Conservation (phyloP, 73 alveolate species). For the Loxodes magnus region DNA sequence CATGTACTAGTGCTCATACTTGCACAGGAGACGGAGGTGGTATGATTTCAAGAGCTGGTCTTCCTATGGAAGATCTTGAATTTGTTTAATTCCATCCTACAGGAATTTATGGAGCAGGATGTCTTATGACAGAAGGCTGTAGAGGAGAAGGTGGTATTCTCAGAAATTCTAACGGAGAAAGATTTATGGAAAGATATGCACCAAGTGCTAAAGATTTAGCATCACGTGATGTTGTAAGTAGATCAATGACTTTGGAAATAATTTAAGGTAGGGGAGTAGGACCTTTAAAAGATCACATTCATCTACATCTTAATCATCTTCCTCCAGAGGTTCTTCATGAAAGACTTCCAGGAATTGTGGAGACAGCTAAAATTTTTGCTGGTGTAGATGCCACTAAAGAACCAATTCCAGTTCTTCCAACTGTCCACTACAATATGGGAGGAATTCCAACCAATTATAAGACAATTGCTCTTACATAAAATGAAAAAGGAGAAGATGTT, state of each 20-base stretch:
- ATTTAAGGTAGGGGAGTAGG: conserved; percentile 88
- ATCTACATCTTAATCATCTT: conserved; percentile 74
- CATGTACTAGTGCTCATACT: conserved; percentile 96
- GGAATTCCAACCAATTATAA: conserved; percentile 95
- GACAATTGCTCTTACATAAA: conserved; percentile 66
- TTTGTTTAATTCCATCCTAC: conserved; percentile 96
- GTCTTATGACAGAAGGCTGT: conserved; percentile 96
- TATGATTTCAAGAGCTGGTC: conserved; percentile 79
- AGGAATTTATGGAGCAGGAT: conserved; percentile 93
- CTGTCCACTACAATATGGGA: conserved; percentile 99
- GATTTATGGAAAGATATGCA: conserved; percentile 86
- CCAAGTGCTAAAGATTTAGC: conserved; percentile 94
- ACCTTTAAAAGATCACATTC: conserved; percentile 80
- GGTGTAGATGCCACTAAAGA: conserved; percentile 95
- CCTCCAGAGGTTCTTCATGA: conserved; percentile 81
- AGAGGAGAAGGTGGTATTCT: conserved; percentile 97
- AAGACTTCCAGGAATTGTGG: conserved; percentile 93
- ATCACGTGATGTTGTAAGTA: conserved; percentile 91
- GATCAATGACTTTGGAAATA: conserved; percentile 92
- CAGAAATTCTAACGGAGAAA: conserved; percentile 56
- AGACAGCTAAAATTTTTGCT: conserved; percentile 91
- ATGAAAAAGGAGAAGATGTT: conserved; percentile 55
- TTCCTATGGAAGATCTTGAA: conserved; percentile 82
- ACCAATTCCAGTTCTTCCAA: conserved; percentile 95
- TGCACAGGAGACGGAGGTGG: conserved; percentile 94